phyloP scores from a whole-genome alignment of 805 yeast species.

The Nakazawaea ambrosiae region DNA sequence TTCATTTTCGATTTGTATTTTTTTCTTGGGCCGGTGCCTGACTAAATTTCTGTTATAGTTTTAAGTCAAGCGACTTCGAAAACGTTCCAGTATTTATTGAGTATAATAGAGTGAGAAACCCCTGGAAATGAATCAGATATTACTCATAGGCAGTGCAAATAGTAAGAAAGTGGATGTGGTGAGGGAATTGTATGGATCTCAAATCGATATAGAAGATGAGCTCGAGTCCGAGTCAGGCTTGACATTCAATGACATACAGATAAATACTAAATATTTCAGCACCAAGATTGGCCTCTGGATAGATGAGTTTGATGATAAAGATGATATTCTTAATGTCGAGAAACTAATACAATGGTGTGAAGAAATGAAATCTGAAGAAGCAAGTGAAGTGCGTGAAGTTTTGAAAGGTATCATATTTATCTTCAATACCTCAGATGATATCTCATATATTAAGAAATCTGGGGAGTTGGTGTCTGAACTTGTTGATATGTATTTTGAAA shows the following conservation, averaged over 20 bases:
- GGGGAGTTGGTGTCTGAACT: constrained; percentile 15
- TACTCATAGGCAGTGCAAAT: constrained; percentile 30
- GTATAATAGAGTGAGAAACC: too few species aligned
- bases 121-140: constrained; percentile 31
- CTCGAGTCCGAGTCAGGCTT: constrained; percentile 18
- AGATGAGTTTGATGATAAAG: constrained; percentile 25
- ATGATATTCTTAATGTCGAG: constrained; percentile 14
- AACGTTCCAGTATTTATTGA: too few species aligned
- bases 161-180: background rate
- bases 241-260: constrained; percentile 16
- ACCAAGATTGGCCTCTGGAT: constrained; percentile 21
- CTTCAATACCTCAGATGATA: constrained; percentile 21
- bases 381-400: constrained; percentile 35
- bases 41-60: too few species aligned
- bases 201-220: constrained; percentile 11
- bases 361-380: constrained; percentile 32
- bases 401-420: constrained; percentile 40
- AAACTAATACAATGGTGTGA: constrained; percentile 28
- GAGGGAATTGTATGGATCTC: constrained; percentile 15
- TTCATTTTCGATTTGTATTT: too few species aligned
- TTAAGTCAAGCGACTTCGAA: too few species aligned
- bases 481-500: constrained; percentile 13
- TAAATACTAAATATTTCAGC: constrained; percentile 21
- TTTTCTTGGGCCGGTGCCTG: too few species aligned
- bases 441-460: constrained; percentile 18